Evolutionary conservation across 1,284 basidiomycete species (phyloP), one percentile per base, ranked within the genome.

Genomic region (Puccinia novopanici): DNA sequence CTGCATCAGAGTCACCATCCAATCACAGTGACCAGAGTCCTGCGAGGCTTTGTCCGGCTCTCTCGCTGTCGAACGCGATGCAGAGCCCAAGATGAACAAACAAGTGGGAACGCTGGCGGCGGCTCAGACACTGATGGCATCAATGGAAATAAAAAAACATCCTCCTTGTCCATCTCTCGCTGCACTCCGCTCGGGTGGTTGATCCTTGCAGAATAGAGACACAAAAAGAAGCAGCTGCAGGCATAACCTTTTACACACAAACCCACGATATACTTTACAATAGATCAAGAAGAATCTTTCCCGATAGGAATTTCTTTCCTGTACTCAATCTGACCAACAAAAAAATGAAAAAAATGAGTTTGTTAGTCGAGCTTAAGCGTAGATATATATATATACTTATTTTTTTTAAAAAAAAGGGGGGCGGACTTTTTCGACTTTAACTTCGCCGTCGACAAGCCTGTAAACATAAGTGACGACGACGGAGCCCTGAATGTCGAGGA

Each of bases 401-500:
- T n/a, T n/a, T n/a, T n/a, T n/a, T n/a, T n/a, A n/a, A n/a, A n/a
- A n/a, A n/a, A n/a, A n/a, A n/a, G n/a, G n/a, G n/a, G 40, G 12
- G 55, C 22, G 3, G 10, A 77, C 75, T 24, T 77, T 77, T 77
- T 77, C 75, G 24, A 77, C 75, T 77, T 77, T 77, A 24, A 77
- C 94, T 86, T 97, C 95, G 63, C 93, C 93, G 48, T 96, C 93
- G 59, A 96, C 91, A 27, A 96, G 89, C 85, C 95, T 93, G 86
- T 98, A 98, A 1, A 98, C 94, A 85, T 97, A 97, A 10, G 94
- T 97, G 48, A 96, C 94, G 42, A 98, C 92, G 3, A 95, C 93
- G 1, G 93, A 90, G 2, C 95, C 95, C 87, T 97, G 95, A 68
- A 98, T 91, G 84, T 97, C 95, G 91, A 98, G 93, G 50, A 97